phyloP scores from a whole-genome alignment of 768 basidiomycete species.

The Leccinum disarticulatum region DNA sequence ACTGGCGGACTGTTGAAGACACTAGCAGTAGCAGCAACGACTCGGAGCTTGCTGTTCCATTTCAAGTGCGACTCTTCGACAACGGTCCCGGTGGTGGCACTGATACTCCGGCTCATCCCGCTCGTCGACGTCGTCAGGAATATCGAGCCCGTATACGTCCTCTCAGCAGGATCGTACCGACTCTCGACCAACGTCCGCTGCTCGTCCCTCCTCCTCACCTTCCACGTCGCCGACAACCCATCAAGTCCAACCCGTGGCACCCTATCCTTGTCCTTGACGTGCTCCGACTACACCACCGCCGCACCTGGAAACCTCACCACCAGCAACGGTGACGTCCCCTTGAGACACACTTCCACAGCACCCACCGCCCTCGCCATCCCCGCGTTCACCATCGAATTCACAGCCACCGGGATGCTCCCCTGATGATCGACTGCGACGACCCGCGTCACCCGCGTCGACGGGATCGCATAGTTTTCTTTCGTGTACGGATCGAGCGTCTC shows the following conservation, averaged over 20 bases:
- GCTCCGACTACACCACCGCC: slow-evolving; percentile 57
- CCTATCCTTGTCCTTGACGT: slow-evolving; percentile 28
- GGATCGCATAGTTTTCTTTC: slow-evolving; percentile 90
- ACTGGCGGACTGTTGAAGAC: not conserved
- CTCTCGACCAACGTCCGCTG: slow-evolving; percentile 55
- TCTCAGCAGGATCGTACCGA: slow-evolving; percentile 50
- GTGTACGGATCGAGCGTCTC: slow-evolving; percentile 97
- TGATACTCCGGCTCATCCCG: slow-evolving; percentile 6
- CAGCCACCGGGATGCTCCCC: slow-evolving; percentile 79
- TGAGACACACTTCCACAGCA: slow-evolving; percentile 72
- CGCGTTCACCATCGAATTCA: slow-evolving; percentile 84
- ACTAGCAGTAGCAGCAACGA: not conserved
- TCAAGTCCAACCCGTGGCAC: slow-evolving; percentile 25
- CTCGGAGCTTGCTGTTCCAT: slow-evolving; percentile 32
- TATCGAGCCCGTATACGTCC: slow-evolving; percentile 51
- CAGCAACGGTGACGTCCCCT: slow-evolving; percentile 62
- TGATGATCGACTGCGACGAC: slow-evolving; percentile 85
- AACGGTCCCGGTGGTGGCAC: slow-evolving; percentile 12
- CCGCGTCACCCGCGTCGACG: slow-evolving; percentile 85
- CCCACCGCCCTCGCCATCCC: slow-evolving; percentile 71
- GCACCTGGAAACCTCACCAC: slow-evolving; percentile 67
- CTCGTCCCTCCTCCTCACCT: slow-evolving; percentile 58
- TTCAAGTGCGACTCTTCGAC: slow-evolving; percentile 41
- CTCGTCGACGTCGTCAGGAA: slow-evolving; percentile 39
- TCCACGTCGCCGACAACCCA: slow-evolving; percentile 48